Conservation (phyloP, 352 stramenopile species). For the Globisporangium nunn region DNA sequence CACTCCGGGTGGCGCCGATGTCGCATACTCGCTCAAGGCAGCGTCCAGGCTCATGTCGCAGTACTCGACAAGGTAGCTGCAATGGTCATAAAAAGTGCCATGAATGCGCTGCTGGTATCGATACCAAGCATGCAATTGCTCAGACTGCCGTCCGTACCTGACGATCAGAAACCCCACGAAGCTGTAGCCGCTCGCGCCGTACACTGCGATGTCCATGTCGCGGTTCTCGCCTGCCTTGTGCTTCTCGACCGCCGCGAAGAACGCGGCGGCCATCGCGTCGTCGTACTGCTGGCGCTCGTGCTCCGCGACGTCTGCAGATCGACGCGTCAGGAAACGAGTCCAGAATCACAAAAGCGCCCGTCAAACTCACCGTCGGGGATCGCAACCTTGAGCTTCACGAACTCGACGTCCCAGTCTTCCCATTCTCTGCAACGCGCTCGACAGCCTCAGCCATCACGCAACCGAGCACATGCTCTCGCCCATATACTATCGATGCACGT, state of each 20-base stretch:
- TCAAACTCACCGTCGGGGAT: conserved; percentile 26
- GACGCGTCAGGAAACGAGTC: background rate
- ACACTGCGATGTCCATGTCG: conserved; percentile 78
- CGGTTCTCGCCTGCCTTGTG: conserved; percentile 56
- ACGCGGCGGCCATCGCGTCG: conserved; percentile 46
- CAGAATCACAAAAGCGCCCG: background rate
- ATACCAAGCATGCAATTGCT: background rate
- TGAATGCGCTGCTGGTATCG: background rate
- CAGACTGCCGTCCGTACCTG: conserved; percentile 24
- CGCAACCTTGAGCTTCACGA: conserved; percentile 52
- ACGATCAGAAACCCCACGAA: conserved; percentile 71
- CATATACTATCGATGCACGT: conserved; percentile 10
- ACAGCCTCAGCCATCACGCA: too few relatives aligned
- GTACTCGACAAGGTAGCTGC: conserved; percentile 70
- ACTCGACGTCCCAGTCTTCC: conserved; percentile 85
- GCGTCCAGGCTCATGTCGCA: conserved; percentile 48
- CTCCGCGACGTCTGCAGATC: conserved; percentile 18
- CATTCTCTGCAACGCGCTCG: conserved; percentile 46
- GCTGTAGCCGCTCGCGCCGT: conserved; percentile 53
- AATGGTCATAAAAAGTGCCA: conserved; percentile 5
- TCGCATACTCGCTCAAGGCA: conserved; percentile 62
- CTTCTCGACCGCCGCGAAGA: conserved; percentile 46
- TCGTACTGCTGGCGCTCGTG: conserved; percentile 31
- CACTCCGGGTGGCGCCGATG: conserved; percentile 45
- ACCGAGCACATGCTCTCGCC: too few relatives aligned